phyloP scores from a whole-genome alignment of 345 rosid species.

The Kernera saxatilis region DNA sequence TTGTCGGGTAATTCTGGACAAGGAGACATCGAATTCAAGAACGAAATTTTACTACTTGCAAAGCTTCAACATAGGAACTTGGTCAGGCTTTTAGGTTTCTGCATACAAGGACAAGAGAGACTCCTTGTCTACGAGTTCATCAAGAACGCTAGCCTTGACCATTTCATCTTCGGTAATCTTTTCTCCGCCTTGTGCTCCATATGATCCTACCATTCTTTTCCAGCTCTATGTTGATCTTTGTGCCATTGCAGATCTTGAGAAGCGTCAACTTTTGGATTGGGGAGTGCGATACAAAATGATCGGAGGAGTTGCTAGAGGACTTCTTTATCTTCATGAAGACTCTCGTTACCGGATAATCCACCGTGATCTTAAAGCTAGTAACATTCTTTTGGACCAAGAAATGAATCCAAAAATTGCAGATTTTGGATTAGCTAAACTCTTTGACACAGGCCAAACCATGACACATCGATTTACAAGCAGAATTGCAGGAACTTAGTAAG shows the following conservation, averaged over 20 bases:
- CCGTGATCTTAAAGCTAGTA: constrained; percentile 58
- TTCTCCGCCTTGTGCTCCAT: neutral
- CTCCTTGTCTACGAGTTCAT: constrained; percentile 44
- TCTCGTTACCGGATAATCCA: constrained; percentile 49
- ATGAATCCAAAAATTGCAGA: constrained; percentile 62
- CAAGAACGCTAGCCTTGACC: constrained; percentile 40
- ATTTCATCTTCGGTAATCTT: constrained; percentile 32
- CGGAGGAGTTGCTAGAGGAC: constrained; percentile 29
- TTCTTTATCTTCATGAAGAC: constrained; percentile 42
- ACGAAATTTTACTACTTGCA: constrained; percentile 40
- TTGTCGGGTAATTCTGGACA: constrained; percentile 33
- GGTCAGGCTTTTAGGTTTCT: constrained; percentile 39
- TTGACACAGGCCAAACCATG: constrained; percentile 27
- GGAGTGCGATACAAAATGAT: constrained; percentile 26
- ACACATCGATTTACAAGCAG: constrained; percentile 36
- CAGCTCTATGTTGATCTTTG: neutral
- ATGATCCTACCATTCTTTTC: neutral
- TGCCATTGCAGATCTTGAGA: neutral
- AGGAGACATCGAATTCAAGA: constrained; percentile 45
- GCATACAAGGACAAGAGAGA: constrained; percentile 38
- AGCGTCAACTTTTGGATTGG: constrained; percentile 26
- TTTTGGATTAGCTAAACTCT: constrained; percentile 51
- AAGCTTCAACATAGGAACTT: constrained; percentile 52
- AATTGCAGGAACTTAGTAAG: constrained; percentile 49
- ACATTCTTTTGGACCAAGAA: constrained; percentile 38